Percentiles rank a stretch among this genome's conserved stretches.
phyloP scores from a whole-genome alignment of 2,329 filamentous ascomycete genomes.

The Calonectria hawksworthii region DNA sequence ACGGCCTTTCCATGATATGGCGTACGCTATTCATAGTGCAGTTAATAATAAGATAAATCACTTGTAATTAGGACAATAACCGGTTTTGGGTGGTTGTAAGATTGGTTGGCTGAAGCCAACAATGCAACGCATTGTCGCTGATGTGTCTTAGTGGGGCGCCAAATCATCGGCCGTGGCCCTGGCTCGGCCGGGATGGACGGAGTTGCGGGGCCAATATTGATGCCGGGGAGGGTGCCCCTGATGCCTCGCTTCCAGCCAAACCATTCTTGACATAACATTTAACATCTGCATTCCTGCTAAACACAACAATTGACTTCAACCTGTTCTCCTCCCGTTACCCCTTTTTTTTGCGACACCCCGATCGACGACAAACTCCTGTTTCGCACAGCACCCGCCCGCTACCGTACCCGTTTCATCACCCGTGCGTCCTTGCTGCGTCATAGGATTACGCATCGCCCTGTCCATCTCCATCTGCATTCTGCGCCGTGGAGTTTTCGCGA shows the following conservation, averaged over 20 bases:
- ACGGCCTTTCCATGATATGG: not conserved
- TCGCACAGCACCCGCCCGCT: not conserved
- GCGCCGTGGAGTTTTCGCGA: slow-evolving; percentile 30
- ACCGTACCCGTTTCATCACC: not conserved
- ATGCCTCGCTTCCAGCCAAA: slow-evolving; percentile 22
- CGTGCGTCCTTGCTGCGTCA: slow-evolving; percentile 19
- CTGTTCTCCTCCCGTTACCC: not conserved
- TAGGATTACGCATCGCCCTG: slow-evolving; percentile 17
- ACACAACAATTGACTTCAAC: slow-evolving; percentile 7
- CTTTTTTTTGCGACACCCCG: not conserved
- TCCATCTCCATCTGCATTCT: slow-evolving; percentile 8
- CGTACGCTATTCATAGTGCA: not conserved
- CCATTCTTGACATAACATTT: slow-evolving; percentile 8
- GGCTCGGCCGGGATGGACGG: slow-evolving; percentile 38
- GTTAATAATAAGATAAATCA: not conserved
- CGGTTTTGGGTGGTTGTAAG: not conserved
- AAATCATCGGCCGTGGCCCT: slow-evolving; percentile 28
- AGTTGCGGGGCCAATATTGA: slow-evolving; percentile 43
- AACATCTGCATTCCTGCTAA: slow-evolving; percentile 5
- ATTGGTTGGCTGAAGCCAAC: not conserved
- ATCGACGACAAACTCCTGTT: not conserved
- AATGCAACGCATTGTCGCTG: slow-evolving; percentile 5
- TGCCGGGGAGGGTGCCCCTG: slow-evolving; percentile 30
- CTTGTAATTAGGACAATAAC: not conserved
- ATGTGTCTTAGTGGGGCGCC: slow-evolving; percentile 15